Evolutionary conservation across 2,329 filamentous ascomycete genomes (phyloP).

Genomic region (Neofusicoccum parvum): DNA sequence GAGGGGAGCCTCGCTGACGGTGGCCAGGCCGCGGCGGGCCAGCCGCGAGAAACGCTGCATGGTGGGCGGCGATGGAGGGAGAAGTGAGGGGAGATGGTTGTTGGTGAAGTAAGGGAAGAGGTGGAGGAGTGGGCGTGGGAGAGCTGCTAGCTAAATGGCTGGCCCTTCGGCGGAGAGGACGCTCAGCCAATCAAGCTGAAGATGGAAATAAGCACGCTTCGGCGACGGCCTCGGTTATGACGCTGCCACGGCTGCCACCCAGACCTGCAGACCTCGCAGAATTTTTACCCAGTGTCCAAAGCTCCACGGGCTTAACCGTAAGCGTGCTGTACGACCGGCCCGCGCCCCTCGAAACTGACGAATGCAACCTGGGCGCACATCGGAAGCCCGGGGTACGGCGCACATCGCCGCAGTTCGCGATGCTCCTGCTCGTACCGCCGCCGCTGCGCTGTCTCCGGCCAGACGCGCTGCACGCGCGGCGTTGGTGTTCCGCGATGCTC

Average conservation of each 20-base stretch:
- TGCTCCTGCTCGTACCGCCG: background rate
- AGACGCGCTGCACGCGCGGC: background rate
- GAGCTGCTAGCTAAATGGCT: too few relatives aligned
- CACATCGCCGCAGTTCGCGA: background rate
- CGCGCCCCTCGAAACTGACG: background rate
- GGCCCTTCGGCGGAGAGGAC: background rate
- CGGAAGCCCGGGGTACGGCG: conserved; percentile 1
- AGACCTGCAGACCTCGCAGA: conserved; percentile 1
- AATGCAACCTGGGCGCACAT: conserved; percentile 12
- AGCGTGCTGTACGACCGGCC: conserved; percentile 3
- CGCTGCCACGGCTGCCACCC: too few relatives aligned
- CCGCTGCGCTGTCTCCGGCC: background rate
- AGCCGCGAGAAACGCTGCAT: conserved; percentile 73
- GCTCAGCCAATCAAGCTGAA: background rate
- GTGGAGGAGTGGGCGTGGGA: conserved; percentile 15
- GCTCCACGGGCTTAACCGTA: background rate
- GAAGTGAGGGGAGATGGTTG: conserved; percentile 36
- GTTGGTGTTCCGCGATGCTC: background rate
- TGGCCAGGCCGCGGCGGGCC: conserved; percentile 72
- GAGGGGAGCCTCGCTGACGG: conserved; percentile 81
- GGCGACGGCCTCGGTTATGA: too few relatives aligned
- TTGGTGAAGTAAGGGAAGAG: conserved; percentile 29
- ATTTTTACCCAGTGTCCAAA: background rate
- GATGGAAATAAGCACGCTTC: too few relatives aligned
- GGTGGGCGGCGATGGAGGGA: conserved; percentile 44